A percentile compares a stretch with the other conserved stretches of the same genome.
Evolutionary conservation across 176 grass and related monocot species (phyloP).

Genomic region (Musa acuminata): DNA sequence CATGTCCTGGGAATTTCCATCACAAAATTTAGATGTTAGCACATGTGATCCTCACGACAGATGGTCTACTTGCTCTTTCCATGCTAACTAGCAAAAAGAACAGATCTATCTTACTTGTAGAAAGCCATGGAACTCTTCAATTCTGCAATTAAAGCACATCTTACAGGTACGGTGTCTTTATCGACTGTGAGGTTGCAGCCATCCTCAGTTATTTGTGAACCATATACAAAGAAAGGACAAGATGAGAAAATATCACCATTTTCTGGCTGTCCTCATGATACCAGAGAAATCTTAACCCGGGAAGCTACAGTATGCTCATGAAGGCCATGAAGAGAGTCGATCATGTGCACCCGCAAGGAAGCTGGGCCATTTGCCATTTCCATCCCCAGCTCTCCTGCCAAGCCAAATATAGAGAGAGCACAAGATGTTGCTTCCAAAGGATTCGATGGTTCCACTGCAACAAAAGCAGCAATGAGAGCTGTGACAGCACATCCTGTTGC

Average conservation of each 20-base stretch:
- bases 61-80: too few relatives aligned
- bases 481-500: constrained; percentile 70
- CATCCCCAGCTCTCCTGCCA: constrained; percentile 61
- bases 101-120: too few relatives aligned
- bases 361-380: constrained; percentile 58
- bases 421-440: constrained; percentile 36
- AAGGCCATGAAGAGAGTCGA: constrained; percentile 52
- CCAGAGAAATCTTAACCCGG: constrained; percentile 33
- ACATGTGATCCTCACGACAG: too few relatives aligned
- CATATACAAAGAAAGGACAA: not conserved
- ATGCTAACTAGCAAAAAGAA: too few relatives aligned
- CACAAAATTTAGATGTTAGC: too few relatives aligned
- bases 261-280: not conserved
- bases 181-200: not conserved
- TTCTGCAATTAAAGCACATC: not conserved
- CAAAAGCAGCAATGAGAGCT: constrained; percentile 59
- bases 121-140: not conserved
- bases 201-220: not conserved
- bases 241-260: not conserved
- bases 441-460: constrained; percentile 49
- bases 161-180: not conserved
- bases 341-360: constrained; percentile 71
- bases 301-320: constrained; percentile 32
- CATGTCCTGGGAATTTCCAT: too few relatives aligned
- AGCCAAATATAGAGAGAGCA: constrained; percentile 53